A percentile compares a stretch with the other conserved stretches of the same genome.
These are phyloP conservation scores for Boletellus ananiceps DNA, from an alignment of 768 basidiomycete species.

Conservation along the genomic window DNA sequence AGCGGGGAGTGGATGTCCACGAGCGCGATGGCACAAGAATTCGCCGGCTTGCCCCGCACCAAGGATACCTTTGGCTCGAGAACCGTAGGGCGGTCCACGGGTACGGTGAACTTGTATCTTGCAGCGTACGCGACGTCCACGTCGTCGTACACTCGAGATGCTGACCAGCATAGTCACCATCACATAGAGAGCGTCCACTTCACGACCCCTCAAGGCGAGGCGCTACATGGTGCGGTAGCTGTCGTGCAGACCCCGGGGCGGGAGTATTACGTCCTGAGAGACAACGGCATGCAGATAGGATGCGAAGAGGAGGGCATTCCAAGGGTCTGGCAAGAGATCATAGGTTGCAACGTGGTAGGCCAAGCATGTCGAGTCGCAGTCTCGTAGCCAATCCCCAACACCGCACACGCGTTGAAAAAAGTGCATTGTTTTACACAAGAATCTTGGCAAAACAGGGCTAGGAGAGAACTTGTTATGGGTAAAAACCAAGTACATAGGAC, in stretches of 20 bases:
- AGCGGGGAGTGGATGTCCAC: constrained; percentile 68
- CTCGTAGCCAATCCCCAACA: not conserved
- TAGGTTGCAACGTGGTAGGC: constrained; percentile 43
- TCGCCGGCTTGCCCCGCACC: constrained; percentile 42
- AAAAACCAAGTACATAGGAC: not conserved
- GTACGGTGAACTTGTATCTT: constrained; percentile 55
- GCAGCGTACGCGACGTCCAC: constrained; percentile 47
- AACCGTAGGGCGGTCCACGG: constrained; percentile 29
- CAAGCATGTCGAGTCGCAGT: not conserved
- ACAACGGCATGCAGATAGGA: constrained; percentile 77
- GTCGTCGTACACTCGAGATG: not conserved
- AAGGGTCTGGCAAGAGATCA: constrained; percentile 53
- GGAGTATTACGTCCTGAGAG: constrained; percentile 65
- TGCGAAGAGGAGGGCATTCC: constrained; percentile 71
- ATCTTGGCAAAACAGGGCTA: too few species aligned
- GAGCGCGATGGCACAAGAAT: constrained; percentile 68
- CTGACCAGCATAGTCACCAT: constrained; percentile 50
- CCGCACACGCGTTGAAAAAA: not conserved
- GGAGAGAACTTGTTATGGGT: not conserved
- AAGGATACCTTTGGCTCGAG: constrained; percentile 10
- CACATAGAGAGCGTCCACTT: constrained; percentile 76
- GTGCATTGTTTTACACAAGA: too few species aligned
- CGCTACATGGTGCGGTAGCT: constrained; percentile 61
- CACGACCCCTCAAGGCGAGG: constrained; percentile 34
- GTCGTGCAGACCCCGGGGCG: constrained; percentile 64